Evolutionary conservation across 1,284 basidiomycete genomes (phyloP).

Genomic region (Fistulinella cinereoalba): DNA sequence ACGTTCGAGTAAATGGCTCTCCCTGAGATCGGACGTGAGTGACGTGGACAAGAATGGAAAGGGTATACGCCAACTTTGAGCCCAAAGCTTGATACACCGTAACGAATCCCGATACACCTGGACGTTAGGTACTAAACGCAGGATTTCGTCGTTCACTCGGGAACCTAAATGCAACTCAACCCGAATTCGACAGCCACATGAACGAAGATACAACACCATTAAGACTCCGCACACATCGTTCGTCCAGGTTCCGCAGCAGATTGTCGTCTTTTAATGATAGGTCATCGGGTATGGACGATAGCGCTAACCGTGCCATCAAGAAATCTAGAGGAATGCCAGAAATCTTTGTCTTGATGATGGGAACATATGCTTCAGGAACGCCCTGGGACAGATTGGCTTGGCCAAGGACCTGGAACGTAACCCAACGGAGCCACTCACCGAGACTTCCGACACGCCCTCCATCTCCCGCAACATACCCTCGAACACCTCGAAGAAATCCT

Average conservation of each 20-base stretch:
- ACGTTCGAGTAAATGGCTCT: conserved; percentile 98
- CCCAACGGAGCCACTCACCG: conserved; percentile 54
- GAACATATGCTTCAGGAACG: conserved; percentile 95
- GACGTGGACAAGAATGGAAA: conserved; percentile 1
- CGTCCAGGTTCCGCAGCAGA: conserved; percentile 90
- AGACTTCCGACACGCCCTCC: conserved; percentile 87
- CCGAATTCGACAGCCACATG: conserved; percentile 2
- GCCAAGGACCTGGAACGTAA: not conserved
- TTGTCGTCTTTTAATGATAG: conserved; percentile 90
- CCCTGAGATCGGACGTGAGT: conserved; percentile 44
- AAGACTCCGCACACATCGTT: conserved; percentile 91
- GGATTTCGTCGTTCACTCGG: conserved; percentile 93
- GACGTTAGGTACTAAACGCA: conserved; percentile 93
- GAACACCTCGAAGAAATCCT: conserved; percentile 95
- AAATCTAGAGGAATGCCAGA: conserved; percentile 94
- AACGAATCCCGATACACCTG: conserved; percentile 92
- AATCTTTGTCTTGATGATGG: conserved; percentile 91
- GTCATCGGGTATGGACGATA: conserved; percentile 88
- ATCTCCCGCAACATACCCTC: conserved; percentile 85
- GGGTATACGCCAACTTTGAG: conserved; percentile 66
- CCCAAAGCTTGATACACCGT: conserved; percentile 98
- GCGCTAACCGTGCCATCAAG: conserved; percentile 83
- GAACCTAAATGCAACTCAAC: conserved; percentile 60
- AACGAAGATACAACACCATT: conserved; percentile 56
- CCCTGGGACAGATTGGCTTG: conserved; percentile 51